Evolutionary conservation across 208 protist genomes (phyloP).

Genomic region (Crithidia fasciculata): DNA sequence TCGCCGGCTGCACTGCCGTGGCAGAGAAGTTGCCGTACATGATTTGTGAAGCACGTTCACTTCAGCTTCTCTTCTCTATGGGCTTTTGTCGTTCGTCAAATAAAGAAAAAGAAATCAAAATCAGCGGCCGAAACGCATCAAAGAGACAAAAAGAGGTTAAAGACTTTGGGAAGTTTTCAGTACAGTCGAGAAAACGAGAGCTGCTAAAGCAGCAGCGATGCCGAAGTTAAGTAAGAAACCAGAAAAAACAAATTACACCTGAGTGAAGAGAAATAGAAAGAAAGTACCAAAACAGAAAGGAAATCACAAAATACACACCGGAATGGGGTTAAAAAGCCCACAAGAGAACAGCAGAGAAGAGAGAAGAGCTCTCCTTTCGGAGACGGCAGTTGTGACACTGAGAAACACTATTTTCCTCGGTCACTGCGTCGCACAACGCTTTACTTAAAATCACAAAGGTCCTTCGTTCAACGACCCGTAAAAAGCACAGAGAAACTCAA

Average conservation of each 20-base stretch:
- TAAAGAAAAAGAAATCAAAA: conserved; percentile 50
- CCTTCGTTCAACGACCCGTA: background rate
- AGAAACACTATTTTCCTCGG: too few relatives aligned
- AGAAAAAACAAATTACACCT: background rate
- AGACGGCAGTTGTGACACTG: too few relatives aligned
- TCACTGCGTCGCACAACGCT: background rate
- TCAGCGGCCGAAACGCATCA: conserved; percentile 22
- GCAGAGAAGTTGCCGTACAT: background rate
- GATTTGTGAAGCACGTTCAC: background rate
- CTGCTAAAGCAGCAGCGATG: background rate
- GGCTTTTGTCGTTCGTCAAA: background rate
- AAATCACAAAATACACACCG: too few relatives aligned
- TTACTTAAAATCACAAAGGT: background rate
- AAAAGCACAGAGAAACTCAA: background rate
- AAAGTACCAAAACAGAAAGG: too few relatives aligned
- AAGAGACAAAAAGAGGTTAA: background rate
- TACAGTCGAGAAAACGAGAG: background rate
- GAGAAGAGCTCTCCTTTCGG: too few relatives aligned
- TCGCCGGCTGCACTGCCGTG: background rate
- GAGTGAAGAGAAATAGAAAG: too few relatives aligned
- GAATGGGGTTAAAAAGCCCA: too few relatives aligned
- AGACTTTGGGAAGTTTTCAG: too few relatives aligned
- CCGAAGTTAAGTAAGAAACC: background rate
- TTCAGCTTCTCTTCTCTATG: background rate
- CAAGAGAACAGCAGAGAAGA: too few relatives aligned